A percentile compares a stretch with the other conserved stretches of the same genome.
Conservation (phyloP, 2,329 filamentous ascomycete species). For the Leptographium procerum region DNA sequence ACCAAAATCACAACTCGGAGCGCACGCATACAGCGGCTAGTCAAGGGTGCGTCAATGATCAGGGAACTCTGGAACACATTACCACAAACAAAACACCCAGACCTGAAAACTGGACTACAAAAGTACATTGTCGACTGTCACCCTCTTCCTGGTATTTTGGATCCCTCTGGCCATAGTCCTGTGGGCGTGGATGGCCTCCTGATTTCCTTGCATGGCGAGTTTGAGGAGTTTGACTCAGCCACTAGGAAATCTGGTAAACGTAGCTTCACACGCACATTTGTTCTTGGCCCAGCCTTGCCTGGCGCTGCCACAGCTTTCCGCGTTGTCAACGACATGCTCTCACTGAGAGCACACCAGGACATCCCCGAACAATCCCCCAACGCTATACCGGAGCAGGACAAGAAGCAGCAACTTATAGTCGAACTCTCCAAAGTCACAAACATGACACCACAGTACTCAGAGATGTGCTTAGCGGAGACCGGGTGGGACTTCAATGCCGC, state of each 20-base stretch:
- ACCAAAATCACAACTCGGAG: slow-evolving; percentile 49
- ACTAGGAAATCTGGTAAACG: slow-evolving; percentile 50
- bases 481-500: slow-evolving; percentile 73
- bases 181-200: slow-evolving; percentile 67
- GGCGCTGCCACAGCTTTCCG: slow-evolving; percentile 49
- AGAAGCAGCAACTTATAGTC: slow-evolving; percentile 58
- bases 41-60: slow-evolving; percentile 54
- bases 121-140: slow-evolving; percentile 81
- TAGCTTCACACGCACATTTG: slow-evolving; percentile 72
- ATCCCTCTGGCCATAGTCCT: slow-evolving; percentile 51
- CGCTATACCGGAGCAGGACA: slow-evolving; percentile 18
- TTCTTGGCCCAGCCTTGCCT: slow-evolving; percentile 63
- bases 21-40: slow-evolving; percentile 51
- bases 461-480: slow-evolving; percentile 69
- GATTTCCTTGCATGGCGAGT: slow-evolving; percentile 73
- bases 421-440: slow-evolving; percentile 68
- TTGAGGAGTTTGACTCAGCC: slow-evolving; percentile 56
- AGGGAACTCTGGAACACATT: slow-evolving; percentile 56
- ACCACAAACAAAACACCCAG: slow-evolving; percentile 63
- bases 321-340: slow-evolving; percentile 70
- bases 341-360: slow-evolving; percentile 53
- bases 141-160: slow-evolving; percentile 57
- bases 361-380: slow-evolving; percentile 29
- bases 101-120: slow-evolving; percentile 51
- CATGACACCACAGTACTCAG: slow-evolving; percentile 69